Base-by-base conservation (phyloP, 371 early-diverging fungal genomes). In the Furculomyces boomerangus region DNA sequence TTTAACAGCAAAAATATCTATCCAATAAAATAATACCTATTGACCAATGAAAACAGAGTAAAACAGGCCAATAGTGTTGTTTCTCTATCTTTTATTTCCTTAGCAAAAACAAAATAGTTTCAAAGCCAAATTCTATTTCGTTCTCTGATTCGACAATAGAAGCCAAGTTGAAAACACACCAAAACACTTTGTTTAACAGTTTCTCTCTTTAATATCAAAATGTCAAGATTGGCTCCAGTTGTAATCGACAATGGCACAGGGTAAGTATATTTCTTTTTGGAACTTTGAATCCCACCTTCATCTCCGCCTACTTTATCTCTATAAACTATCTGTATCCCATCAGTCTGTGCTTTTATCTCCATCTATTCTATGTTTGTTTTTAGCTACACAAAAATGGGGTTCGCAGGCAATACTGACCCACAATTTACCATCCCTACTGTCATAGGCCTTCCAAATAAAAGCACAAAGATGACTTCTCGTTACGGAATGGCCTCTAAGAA, bases 321-420 rank as follows among this genome's bases (percentile, higher is more conserved):
- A 35, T 35, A 35, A 35, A 30, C 25, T 39, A 46, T 10, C 47
- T 30, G n/a, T 35, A 35, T 35, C 35, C 35, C 16, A 10, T 16
- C 7, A 35, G 16, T 35, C 7, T 35, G 7, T 35, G 16, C 16
- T 35, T 35, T 35, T 35, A 35, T 10, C 16, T 10, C 35, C 16
- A 35, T 35, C 35, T 35, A 16, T 35, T 35, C n/a, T n/a, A n/a
- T n/a, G n/a, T n/a, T n/a, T n/a, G n/a, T 35, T 45, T 43, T 26
- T 65, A 93, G 93, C 53, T 94, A 90, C 70, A 91, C 97, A 69
- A 97, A 97, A 71, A 84, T 94, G 80, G 97, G 97, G 47, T 97
- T 90, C 70, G 89, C 94, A 54, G 95, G 97, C 27, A 94, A 94
- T 75, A 84, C 83, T 57, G 90, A 88, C 60, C 97, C 97, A 22